A percentile compares a stretch with the other conserved stretches of the same genome.
Conservation (phyloP, 768 basidiomycete species). For the Termitomyces titanicus region DNA sequence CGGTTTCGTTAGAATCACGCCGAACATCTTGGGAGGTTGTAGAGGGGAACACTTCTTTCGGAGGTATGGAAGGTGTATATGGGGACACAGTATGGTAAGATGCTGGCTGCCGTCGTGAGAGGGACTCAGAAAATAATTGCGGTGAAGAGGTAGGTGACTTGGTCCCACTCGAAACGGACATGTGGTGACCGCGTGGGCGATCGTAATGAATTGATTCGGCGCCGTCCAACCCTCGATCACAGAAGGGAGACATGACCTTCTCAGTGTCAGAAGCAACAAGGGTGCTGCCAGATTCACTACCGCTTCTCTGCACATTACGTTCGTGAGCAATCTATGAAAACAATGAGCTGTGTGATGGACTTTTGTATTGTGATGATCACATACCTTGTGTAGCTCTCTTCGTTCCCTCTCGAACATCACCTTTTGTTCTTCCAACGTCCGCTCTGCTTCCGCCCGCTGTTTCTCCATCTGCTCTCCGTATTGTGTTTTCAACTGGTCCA, state of each 20-base stretch:
- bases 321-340: slow-evolving; percentile 4
- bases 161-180: neutral
- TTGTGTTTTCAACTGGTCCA: slow-evolving; percentile 14
- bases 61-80: neutral
- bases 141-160: neutral
- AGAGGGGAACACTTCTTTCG: neutral
- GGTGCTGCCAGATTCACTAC: slow-evolving; percentile 5
- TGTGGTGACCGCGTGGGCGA: neutral
- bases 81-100: slow-evolving; percentile 1
- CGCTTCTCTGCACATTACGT: neutral
- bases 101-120: neutral
- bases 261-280: slow-evolving; percentile 4
- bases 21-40: neutral
- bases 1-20: neutral
- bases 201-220: neutral
- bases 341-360: neutral
- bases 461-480: slow-evolving; percentile 14
- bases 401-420: slow-evolving; percentile 12
- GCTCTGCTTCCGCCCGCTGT: slow-evolving; percentile 8
- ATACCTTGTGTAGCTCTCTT: slow-evolving; percentile 13
- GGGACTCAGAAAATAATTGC: neutral
- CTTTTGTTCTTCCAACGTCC: slow-evolving; percentile 16
- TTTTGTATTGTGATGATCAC: neutral
- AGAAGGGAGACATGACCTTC: neutral
- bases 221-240: neutral